Evolutionary conservation across 2,329 filamentous ascomycete species (phyloP), one percentile per base, ranked within the genome.

Genomic region (Apiospora koreana): DNA sequence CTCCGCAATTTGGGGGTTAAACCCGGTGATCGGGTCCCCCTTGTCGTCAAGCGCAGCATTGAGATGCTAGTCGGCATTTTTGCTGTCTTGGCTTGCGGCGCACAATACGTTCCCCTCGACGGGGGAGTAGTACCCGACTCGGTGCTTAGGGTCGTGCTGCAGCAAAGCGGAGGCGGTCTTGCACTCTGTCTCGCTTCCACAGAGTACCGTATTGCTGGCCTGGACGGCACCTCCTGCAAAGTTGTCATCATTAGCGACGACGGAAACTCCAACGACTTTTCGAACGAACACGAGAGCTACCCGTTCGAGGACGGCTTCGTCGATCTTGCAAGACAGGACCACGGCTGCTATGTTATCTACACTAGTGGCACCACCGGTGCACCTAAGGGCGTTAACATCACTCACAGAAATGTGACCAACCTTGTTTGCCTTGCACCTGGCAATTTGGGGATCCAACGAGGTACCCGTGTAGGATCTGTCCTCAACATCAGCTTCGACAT

Each of bases 401-500:
- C 83, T 23, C 88, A 91, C 71, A 77, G 77, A 45, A 87, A 88
- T 73, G 85, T 89, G 23, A 83, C 84, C 21, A 89, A 89, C 76
- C 79, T 88, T 14, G 78, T 89, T 6, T 83, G 85, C 69, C 76
- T 84, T 35, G 81, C 82, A 28, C 87, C 88, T 0, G 86, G 85
- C 7, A 84, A 83, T 70, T 75, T 90, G 21, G 85, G 83, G 3
- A 86, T 90, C 67, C 78, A 74, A 14, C 77, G 81, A 2, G 87
- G 87, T 16, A 85, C 81, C 14, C 83, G 83, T 16, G 87, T 90
- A 9, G 86, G 85, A 2, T 87, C 88, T 69, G 80, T 89, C 8
- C 80, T 90, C 50, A 89, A 86, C 71, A 84, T 90, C 62, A 86
- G 86, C 58, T 90, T 90, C 72, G 88, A 90, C 72, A 89, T 90